Evolutionary conservation across 2,329 filamentous ascomycete species (phyloP), one percentile per base, ranked within the genome.

Genomic region (Pestalotiopsis sp.): DNA sequence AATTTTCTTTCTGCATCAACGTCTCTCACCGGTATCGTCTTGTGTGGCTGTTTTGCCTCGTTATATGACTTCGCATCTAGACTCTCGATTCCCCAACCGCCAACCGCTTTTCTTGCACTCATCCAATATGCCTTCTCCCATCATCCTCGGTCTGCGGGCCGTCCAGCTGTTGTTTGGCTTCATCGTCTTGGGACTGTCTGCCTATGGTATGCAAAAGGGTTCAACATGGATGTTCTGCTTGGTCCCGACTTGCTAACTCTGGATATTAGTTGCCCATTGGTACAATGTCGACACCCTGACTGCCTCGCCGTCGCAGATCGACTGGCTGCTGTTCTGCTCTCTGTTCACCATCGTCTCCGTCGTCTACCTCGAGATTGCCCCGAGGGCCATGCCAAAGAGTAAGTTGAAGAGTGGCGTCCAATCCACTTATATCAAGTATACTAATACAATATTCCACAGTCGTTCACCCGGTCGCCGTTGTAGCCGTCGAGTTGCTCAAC

Each of bases 251-350:
- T 41, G 27, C 38, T 66, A 31, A 66, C 14, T n/a, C 20, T 39
- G 11, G n/a, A 14, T 11, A 25, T 41, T 67, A 91, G 89, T 91
- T 68, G 82, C 86, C 72, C 82, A 90, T 78, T 90, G 87, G 86
- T 90, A 89, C 77, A 83, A 86, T 76, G 80, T 78, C 69, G 81
- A 88, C 74, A 91, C 86, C 74, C 81, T 84, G 71, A 84, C 83
- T 3, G 73, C 82, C 20, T 84, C 88, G n/a, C 88, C 89, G 0
- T 80, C 83, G 3, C 84, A 88, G 70, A 79, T 91, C 78, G 86
- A 85, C 80, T 90, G 89, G 77, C 78, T 90, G 70, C 79, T 90
- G 73, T 87, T 88, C 74, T 81, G 81, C 31, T 84, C 87, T 1
- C 71, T 87, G 58, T 84, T 87, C 74, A 87, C 88, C 36, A 75